Percentiles rank a stretch among this genome's conserved stretches.
Conservation (phyloP, 768 basidiomycete species). For the Lactarius deliciosus region DNA sequence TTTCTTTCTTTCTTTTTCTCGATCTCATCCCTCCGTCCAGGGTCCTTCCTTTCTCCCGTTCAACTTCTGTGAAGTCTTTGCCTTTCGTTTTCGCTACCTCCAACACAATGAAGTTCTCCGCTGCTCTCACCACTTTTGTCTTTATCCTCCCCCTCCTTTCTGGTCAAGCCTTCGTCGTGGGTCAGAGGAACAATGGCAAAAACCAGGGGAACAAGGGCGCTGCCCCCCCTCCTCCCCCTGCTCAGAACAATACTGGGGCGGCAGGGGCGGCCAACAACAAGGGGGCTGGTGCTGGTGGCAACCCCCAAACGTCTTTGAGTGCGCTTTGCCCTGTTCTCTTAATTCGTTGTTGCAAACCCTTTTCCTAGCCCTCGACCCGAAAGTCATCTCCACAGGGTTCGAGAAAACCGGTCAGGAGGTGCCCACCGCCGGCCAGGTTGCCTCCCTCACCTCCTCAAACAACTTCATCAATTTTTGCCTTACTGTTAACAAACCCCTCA, state of each 20-base stretch:
- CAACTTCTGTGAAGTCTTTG: slow-evolving; percentile 50
- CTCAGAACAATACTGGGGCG: not conserved
- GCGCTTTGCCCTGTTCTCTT: slow-evolving; percentile 4
- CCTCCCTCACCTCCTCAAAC: slow-evolving; percentile 62
- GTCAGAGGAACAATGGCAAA: not conserved
- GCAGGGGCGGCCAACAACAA: slow-evolving; percentile 10
- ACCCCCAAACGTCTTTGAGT: slow-evolving; percentile 48
- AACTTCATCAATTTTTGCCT: slow-evolving; percentile 75
- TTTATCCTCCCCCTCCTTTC: slow-evolving; percentile 13
- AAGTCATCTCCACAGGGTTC: slow-evolving; percentile 57
- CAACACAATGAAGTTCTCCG: slow-evolving; percentile 28
- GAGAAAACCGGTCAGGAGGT: slow-evolving; percentile 47
- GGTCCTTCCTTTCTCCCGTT: slow-evolving; percentile 37
- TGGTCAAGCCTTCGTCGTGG: slow-evolving; percentile 18
- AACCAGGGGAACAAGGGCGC: not conserved
- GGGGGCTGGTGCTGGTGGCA: slow-evolving; percentile 14
- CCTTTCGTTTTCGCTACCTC: slow-evolving; percentile 13
- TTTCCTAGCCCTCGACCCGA: slow-evolving; percentile 41
- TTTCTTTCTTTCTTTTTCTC: slow-evolving; percentile 1
- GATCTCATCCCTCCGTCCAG: slow-evolving; percentile 30
- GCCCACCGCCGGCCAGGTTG: slow-evolving; percentile 46
- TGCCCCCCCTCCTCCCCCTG: slow-evolving; percentile 22
- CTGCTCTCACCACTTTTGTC: slow-evolving; percentile 17
- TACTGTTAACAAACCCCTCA: slow-evolving; percentile 51
- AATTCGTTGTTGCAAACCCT: not conserved